phyloP scores from a whole-genome alignment of 768 basidiomycete species.

The Cyclocybe aegerita region DNA sequence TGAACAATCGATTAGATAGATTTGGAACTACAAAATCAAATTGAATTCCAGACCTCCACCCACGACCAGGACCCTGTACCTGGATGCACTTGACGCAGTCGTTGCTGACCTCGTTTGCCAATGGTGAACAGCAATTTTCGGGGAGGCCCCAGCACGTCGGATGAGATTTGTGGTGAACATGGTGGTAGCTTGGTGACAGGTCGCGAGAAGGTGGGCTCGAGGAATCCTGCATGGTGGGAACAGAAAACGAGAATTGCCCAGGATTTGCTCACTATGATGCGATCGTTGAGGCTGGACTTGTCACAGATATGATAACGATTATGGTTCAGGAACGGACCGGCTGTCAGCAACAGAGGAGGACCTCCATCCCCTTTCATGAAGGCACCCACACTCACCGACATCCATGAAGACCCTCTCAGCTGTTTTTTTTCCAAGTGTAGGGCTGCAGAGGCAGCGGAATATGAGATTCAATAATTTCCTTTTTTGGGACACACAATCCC shows the following conservation, averaged over 20 bases:
- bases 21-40: background rate
- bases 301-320: too few relatives aligned
- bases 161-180: constrained; percentile 13
- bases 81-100: constrained; percentile 42
- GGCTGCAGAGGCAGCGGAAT: too few relatives aligned
- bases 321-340: too few relatives aligned
- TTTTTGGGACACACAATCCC: too few relatives aligned
- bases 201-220: background rate
- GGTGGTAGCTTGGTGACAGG: constrained; percentile 5
- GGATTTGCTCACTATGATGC: too few relatives aligned
- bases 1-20: constrained; percentile 26
- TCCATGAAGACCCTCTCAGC: too few relatives aligned
- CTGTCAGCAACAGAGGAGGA: too few relatives aligned
- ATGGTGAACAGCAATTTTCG: constrained; percentile 5
- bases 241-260: background rate
- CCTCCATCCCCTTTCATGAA: too few relatives aligned
- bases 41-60: constrained; percentile 68
- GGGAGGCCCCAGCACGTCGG: constrained; percentile 12
- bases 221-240: constrained; percentile 1
- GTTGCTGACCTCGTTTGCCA: constrained; percentile 27
- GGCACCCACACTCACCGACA: too few relatives aligned
- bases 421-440: too few relatives aligned
- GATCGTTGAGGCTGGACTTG: too few relatives aligned
- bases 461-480: too few relatives aligned
- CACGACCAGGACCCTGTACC: constrained; percentile 82